Conservation (phyloP, 345 rosid genomes). For the Excoecaria agallocha region DNA sequence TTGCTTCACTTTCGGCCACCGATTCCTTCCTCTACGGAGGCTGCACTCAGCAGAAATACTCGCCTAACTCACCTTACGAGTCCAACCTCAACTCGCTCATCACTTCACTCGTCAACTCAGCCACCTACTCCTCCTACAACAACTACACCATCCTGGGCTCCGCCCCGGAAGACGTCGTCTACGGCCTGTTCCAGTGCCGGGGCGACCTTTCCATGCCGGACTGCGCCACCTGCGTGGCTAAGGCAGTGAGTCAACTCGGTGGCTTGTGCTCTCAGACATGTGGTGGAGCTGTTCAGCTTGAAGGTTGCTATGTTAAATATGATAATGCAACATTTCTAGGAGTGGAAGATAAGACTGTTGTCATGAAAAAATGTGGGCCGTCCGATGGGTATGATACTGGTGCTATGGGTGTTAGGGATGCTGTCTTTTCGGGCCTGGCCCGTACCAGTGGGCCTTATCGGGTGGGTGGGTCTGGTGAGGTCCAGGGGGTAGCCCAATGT, state of each 20-base stretch:
- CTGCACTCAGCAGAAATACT: slow-evolving; percentile 61
- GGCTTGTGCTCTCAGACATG: slow-evolving; percentile 46
- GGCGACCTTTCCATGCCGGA: slow-evolving; percentile 95
- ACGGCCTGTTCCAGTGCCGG: slow-evolving; percentile 93
- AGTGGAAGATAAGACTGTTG: slow-evolving; percentile 69
- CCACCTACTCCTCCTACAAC: slow-evolving; percentile 87
- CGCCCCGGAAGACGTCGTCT: slow-evolving; percentile 61
- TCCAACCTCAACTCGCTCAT: slow-evolving; percentile 80
- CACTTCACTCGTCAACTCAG: slow-evolving; percentile 92
- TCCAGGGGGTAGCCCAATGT: slow-evolving; percentile 85
- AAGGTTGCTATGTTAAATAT: slow-evolving; percentile 77
- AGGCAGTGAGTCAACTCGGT: slow-evolving; percentile 56
- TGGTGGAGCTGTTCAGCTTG: slow-evolving; percentile 77
- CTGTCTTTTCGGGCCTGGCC: slow-evolving; percentile 46
- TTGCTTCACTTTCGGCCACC: slow-evolving; percentile 38
- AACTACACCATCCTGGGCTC: slow-evolving; percentile 76
- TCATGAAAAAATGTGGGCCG: slow-evolving; percentile 73
- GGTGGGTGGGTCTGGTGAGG: slow-evolving; percentile 71
- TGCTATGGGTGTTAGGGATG: slow-evolving; percentile 54
- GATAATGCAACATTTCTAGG: slow-evolving; percentile 73
- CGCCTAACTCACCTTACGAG: slow-evolving; percentile 61
- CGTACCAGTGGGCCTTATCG: slow-evolving; percentile 58
- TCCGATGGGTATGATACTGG: slow-evolving; percentile 62
- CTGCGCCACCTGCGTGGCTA: slow-evolving; percentile 73
- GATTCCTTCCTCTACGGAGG: slow-evolving; percentile 67